phyloP scores from a whole-genome alignment of 2,329 filamentous ascomycete species.

The Coniochaeta sp. region DNA sequence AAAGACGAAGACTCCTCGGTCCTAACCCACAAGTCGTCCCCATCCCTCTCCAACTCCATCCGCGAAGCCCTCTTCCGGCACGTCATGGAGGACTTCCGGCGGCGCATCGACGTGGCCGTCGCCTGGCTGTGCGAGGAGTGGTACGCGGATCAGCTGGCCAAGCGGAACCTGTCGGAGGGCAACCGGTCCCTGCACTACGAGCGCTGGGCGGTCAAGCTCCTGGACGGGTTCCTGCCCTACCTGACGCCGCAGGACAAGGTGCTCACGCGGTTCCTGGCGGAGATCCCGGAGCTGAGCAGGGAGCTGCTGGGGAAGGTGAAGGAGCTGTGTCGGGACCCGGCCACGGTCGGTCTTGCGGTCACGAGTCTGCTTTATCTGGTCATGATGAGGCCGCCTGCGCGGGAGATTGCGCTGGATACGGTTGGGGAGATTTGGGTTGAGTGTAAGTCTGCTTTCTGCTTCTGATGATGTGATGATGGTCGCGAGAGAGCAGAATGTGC shows the following conservation, averaged over 20 bases:
- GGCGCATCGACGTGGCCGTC: constrained; percentile 81
- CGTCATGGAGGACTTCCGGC: constrained; percentile 85
- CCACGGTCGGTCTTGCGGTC: constrained; percentile 54
- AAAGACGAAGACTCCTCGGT: constrained; percentile 46
- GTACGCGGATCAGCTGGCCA: constrained; percentile 71
- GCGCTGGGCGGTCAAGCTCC: constrained; percentile 68
- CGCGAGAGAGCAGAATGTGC: not conserved
- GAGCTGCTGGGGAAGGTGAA: constrained; percentile 68
- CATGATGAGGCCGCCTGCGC: constrained; percentile 59
- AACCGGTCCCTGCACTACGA: constrained; percentile 63
- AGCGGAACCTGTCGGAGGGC: constrained; percentile 27
- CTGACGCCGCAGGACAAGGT: constrained; percentile 87
- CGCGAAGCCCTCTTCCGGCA: constrained; percentile 77
- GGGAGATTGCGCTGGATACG: constrained; percentile 55
- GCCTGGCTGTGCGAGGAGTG: constrained; percentile 96
- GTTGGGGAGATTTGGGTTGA: constrained; percentile 61
- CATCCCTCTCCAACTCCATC: constrained; percentile 59
- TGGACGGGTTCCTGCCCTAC: constrained; percentile 85
- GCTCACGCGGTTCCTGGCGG: constrained; percentile 82
- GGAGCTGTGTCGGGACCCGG: constrained; percentile 57
- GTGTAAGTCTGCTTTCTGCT: constrained; percentile 37
- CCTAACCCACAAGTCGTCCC: constrained; percentile 5
- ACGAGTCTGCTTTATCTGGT: constrained; percentile 60
- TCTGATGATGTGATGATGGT: not conserved
- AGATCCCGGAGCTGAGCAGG: constrained; percentile 73